Percentiles rank a stretch among this genome's conserved stretches.
phyloP scores from a whole-genome alignment of 2,329 filamentous ascomycete species.

The Ophiostoma quercus region DNA sequence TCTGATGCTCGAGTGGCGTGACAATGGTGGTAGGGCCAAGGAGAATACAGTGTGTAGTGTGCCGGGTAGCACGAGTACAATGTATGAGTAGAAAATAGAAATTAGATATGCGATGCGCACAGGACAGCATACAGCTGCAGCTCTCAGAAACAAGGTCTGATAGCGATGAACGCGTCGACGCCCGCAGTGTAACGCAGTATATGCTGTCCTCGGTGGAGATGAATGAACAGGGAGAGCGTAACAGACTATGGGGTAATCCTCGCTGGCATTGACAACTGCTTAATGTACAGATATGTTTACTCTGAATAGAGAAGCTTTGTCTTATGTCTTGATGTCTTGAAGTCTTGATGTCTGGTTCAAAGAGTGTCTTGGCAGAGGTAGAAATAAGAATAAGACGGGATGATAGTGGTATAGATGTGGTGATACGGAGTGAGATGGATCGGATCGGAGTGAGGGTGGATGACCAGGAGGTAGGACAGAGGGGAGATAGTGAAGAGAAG shows the following conservation, averaged over 20 bases:
- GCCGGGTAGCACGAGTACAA: background rate
- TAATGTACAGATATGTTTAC: background rate
- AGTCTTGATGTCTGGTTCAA: background rate
- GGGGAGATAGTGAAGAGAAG: background rate
- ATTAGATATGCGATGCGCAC: background rate
- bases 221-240: background rate
- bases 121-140: background rate
- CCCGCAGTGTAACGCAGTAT: conserved; percentile 18
- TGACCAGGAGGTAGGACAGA: background rate
- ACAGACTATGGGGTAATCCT: background rate
- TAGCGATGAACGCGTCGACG: background rate
- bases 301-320: background rate
- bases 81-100: background rate
- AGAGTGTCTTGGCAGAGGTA: background rate
- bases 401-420: background rate
- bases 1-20: background rate
- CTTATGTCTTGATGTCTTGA: background rate
- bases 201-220: conserved; percentile 13
- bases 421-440: background rate
- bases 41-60: background rate
- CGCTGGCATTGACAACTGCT: background rate
- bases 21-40: background rate
- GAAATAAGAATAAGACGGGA: background rate
- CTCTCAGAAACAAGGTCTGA: background rate
- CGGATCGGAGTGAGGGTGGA: background rate